Evolutionary conservation across 2,329 filamentous ascomycete species (phyloP).

Genomic region (Catunica adiposa): DNA sequence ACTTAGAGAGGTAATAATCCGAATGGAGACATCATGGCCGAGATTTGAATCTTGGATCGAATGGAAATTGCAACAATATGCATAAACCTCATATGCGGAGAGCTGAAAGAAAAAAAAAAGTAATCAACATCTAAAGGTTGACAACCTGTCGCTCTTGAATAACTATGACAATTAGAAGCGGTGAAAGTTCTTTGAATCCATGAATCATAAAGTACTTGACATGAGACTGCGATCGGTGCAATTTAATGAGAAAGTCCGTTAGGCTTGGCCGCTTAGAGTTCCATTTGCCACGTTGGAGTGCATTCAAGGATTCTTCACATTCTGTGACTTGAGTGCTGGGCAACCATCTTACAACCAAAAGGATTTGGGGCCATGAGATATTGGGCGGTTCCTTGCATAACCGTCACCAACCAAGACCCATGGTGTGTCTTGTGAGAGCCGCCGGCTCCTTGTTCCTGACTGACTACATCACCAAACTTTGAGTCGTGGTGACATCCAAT

Average conservation of each 20-base stretch:
- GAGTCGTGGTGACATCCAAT: background rate
- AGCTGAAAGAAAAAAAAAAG: too few species aligned
- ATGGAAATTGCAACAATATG: too few species aligned
- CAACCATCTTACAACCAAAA: background rate
- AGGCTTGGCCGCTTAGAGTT: background rate
- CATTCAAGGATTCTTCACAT: background rate
- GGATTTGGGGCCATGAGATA: background rate
- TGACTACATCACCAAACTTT: too few species aligned
- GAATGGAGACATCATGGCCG: too few species aligned
- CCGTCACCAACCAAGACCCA: background rate
- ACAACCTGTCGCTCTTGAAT: too few species aligned
- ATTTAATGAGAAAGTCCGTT: background rate
- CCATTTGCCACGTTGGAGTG: background rate
- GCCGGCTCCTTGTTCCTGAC: background rate
- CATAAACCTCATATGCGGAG: too few species aligned
- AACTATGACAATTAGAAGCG: too few species aligned
- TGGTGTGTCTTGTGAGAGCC: background rate
- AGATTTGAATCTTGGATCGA: too few species aligned
- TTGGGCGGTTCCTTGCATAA: slow-evolving; percentile 5
- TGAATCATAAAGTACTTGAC: too few species aligned
- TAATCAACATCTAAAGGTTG: too few species aligned
- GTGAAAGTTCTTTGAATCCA: background rate
- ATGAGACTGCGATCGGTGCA: too few species aligned
- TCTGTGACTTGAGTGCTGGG: background rate
- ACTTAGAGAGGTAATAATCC: too few species aligned